Base-by-base conservation (phyloP, 2,329 filamentous ascomycete species). In the Didymella sp. region DNA sequence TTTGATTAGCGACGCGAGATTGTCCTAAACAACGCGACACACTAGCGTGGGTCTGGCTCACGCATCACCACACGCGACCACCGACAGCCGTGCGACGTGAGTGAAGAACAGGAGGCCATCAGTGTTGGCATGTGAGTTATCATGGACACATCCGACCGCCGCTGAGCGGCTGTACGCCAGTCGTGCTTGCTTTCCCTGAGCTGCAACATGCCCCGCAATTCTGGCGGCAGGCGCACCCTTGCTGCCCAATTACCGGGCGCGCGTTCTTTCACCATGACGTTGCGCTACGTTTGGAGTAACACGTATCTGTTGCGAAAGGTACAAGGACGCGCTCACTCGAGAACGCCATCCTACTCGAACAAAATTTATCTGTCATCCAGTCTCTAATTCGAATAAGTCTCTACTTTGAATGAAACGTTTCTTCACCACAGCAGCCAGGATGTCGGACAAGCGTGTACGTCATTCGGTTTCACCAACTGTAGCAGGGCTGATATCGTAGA, bases 401-500 rank as follows among this genome's bases (percentile, higher is more conserved):
- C 15, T 37, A 45, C 30, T 19, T 24, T 59, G 47, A 48, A 69
- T 66, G 62, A 64, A 61, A 60, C 66, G 68, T 3, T 63, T 71
- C 63, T 60, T 73, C 51, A 66, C 69, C 27, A 58, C 47, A 51
- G 60, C 72, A 57, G 56, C 63, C 63, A 73, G 11, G 52, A 76
- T 76, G 73, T 63, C 72, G 38, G 63, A 51, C 59, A 74, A 73
- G 63, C 68, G 73, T 62, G 73, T 75, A 56, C 50, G 71, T 68
- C 41, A 49, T 55, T 19, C n/a, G 21, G 41, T 52, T 52, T 33
- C 40, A 35, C 40, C 31, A 11, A n/a, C 25, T 24, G 55, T 62
- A 56, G 41, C 62, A 58, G 31, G 40, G 47, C 63, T 70, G 45
- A 73, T 56, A 53, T 40, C 40, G 17, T 57, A 81, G 80, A 81